A percentile compares a stretch with the other conserved stretches of the same genome.
Conservation (phyloP, 2,329 filamentous ascomycete genomes). For the Colletotrichum spinosum region DNA sequence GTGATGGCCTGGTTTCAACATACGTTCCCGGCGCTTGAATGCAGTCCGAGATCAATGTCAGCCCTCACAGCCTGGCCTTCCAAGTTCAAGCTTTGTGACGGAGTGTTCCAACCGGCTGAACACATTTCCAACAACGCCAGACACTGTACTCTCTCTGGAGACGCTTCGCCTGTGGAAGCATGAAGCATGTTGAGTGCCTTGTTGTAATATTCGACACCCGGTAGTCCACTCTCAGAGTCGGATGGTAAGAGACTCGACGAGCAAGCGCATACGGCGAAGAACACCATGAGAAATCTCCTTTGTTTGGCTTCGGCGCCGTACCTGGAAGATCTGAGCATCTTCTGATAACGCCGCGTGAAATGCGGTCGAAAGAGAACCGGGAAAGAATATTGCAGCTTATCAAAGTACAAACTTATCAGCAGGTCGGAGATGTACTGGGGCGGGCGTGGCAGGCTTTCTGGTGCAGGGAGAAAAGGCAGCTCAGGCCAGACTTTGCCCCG, state of each 20-base stretch:
- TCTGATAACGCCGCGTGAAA: conserved; percentile 42
- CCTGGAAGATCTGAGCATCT: conserved; percentile 27
- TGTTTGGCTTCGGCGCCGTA: conserved; percentile 26
- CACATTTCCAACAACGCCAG: conserved; percentile 45
- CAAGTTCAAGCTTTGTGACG: conserved; percentile 44
- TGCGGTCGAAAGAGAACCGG: conserved; percentile 43
- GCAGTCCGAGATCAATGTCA: conserved; percentile 44
- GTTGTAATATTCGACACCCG: conserved; percentile 42
- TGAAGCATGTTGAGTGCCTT: conserved; percentile 43
- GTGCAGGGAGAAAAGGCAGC: conserved; percentile 42
- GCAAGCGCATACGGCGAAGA: conserved; percentile 46
- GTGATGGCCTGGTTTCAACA: too few relatives aligned
- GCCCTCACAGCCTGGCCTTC: conserved; percentile 44
- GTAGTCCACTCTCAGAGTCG: conserved; percentile 29
- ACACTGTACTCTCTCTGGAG: conserved; percentile 44
- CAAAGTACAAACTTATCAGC: conserved; percentile 44
- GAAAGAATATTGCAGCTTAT: conserved; percentile 45
- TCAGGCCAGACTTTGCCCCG: conserved; percentile 43
- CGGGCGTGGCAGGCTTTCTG: conserved; percentile 42
- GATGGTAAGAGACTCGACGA: conserved; percentile 42
- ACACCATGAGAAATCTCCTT: conserved; percentile 43
- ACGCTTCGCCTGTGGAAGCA: conserved; percentile 43
- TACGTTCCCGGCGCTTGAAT: conserved; percentile 29
- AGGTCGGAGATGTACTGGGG: conserved; percentile 45
- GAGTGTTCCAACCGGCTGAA: conserved; percentile 45